Conservation (phyloP, 2,329 filamentous ascomycete genomes). For the Paecilomyces dactylethromorphus region DNA sequence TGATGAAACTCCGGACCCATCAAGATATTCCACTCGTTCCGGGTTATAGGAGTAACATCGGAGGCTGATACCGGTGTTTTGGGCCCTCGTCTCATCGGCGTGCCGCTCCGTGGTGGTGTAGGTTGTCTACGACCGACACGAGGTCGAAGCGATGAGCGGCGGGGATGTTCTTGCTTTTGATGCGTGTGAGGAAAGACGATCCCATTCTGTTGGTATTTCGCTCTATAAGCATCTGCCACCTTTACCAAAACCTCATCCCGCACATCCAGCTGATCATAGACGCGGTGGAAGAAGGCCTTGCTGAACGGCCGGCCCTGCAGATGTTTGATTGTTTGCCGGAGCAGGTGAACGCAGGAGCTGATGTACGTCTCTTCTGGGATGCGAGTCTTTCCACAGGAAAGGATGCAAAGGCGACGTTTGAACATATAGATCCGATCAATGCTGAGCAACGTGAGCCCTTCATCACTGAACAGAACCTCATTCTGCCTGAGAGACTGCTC, state of each 20-base stretch:
- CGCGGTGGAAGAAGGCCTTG: constrained; percentile 36
- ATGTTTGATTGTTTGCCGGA: constrained; percentile 34
- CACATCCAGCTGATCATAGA: constrained; percentile 37
- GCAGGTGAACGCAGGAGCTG: constrained; percentile 32
- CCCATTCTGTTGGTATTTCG: constrained; percentile 28
- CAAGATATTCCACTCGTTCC: constrained; percentile 37
- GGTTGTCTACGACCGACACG: constrained; percentile 16
- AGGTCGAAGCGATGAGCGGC: constrained; percentile 15
- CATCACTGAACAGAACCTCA: constrained; percentile 38
- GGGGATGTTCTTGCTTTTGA: constrained; percentile 7
- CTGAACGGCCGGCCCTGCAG: constrained; percentile 37
- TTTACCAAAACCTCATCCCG: constrained; percentile 28
- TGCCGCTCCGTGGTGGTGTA: constrained; percentile 10
- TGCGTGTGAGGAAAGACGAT: constrained; percentile 23
- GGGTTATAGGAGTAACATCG: constrained; percentile 37
- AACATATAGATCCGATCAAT: constrained; percentile 41
- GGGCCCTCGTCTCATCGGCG: constrained; percentile 21
- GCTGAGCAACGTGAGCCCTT: constrained; percentile 37
- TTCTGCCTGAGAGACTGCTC: constrained; percentile 39
- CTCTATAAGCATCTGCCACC: constrained; percentile 29
- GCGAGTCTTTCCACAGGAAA: constrained; percentile 22
- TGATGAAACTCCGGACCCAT: constrained; percentile 23
- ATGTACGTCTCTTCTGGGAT: constrained; percentile 28
- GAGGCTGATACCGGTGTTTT: constrained; percentile 37
- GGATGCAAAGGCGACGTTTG: constrained; percentile 35